Evolutionary conservation across 106 monocot genomes (phyloP), one percentile per base, ranked within the genome.

Genomic region (Dendrobium officinale): DNA sequence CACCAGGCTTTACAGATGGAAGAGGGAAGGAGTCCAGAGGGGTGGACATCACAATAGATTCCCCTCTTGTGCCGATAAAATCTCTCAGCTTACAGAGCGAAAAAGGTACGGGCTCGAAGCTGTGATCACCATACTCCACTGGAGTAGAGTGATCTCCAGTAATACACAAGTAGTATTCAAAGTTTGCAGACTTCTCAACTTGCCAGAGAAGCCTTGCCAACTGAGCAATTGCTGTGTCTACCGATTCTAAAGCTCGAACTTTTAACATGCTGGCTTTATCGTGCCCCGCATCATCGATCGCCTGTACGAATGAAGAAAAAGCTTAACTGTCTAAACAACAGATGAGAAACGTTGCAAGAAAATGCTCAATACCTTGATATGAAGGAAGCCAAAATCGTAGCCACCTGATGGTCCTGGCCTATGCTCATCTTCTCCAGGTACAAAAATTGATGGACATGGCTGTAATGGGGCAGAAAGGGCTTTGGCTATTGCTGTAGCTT

Each of bases 131-230:
- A 42, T 98, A 98, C 58, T 98, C 97, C 48, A 92, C 94, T 0
- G 97, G 97, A 45, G 97, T 98, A 2, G 97, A 98, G 81, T 95
- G 97, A 79, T 98, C 97, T 41, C 97, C 92, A 24, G 97, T 98
- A 16, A 98, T 84, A 45, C 97, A 98, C 1, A 98, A 59, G 74
- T 79, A 94, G 75, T 89, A 98, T 55, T 88, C 81, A 81, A 85
- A 95, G 2, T 80, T 85, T 19, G 89, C 85, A 48, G 89, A 85
- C 70, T 85, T 86, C 86, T 98, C 88, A 31, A 87, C 88, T 75
- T 85, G 64, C 97, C 97, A 95, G 24, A 98, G 89, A 45, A 98
- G 88, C 72, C 82, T 91, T 26, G 85, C 85, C 24, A 98, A 85
- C 82, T 98, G 97, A 56, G 83, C 82, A 11, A 98, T 85, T 4